Base-by-base conservation (phyloP, 148 eudicot genomes). In the Agrostemma githago region DNA sequence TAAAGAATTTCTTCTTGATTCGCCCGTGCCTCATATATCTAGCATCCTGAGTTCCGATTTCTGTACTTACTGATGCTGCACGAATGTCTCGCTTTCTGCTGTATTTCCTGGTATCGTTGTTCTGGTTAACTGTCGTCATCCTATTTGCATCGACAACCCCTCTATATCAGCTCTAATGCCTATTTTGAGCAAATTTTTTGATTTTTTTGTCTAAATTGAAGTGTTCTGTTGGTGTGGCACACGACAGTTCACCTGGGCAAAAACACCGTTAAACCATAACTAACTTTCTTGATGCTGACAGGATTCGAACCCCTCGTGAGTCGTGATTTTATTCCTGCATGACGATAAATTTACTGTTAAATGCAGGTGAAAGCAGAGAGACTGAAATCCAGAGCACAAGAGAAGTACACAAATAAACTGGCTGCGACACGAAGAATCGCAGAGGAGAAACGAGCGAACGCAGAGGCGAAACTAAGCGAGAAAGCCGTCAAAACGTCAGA, bases 391-490 rank as follows among this genome's bases (percentile, higher is more conserved):
- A 86, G 97, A 78, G 98, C 98, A 56, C 90, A 91, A 53, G 98
- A 94, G 86, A 94, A 83, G 86, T 84, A 84, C 42, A 71, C 86
- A 4, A 89, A 89, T 81, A 91, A 92, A 80, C 87, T 94, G 3
- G 92, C 92, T 19, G 80, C 96, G 6, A 85, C 98, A 0, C 82
- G 85, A 77, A 91, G 98, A 72, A 87, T 91, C 15, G 96, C 98
- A 3, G 97, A 91, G 76, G 98, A 94, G 83, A 94, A 86, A 73
- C 88, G 90, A 0, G 97, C 96, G 5, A 90, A 89, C 60, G 97
- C 97, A 66, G 98, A 89, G 78, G 90, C 98, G 0, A 78, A 85
- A 26, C 76, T 94, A 53, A 91, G 89, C 56, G 98, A 94, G 64
- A 88, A 91, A 46, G 90, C 96, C 0, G 86, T 94, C 64, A 86